Evolutionary conservation across 2,329 filamentous ascomycete genomes (phyloP).

Genomic region (Calycina herbarum): DNA sequence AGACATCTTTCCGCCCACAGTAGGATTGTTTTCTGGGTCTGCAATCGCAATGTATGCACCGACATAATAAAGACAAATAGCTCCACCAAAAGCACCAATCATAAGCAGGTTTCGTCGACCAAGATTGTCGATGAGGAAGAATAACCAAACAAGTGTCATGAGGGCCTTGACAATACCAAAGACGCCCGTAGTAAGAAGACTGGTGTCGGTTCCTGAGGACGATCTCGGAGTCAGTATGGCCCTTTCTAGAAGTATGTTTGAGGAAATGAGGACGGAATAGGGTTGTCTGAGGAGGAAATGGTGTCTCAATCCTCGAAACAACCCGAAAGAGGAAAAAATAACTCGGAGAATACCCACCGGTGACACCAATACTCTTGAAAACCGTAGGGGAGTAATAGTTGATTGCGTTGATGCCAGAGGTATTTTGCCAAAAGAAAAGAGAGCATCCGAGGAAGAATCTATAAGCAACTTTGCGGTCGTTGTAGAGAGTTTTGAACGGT

Average conservation of each 20-base stretch:
- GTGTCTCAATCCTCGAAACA: too few relatives aligned
- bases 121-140: slow-evolving; percentile 25
- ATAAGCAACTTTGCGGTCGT: slow-evolving; percentile 61
- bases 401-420: slow-evolving; percentile 25
- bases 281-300: too few relatives aligned
- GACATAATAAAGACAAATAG: slow-evolving; percentile 22
- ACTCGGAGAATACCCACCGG: slow-evolving; percentile 15
- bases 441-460: slow-evolving; percentile 67
- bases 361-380: slow-evolving; percentile 38
- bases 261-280: too few relatives aligned
- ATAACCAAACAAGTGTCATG: slow-evolving; percentile 22
- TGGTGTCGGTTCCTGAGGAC: slow-evolving; percentile 36
- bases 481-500: slow-evolving; percentile 59
- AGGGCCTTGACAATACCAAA: slow-evolving; percentile 38
- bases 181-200: slow-evolving; percentile 45
- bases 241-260: too few relatives aligned
- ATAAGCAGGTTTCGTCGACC: slow-evolving; percentile 25
- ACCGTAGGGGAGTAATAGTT: slow-evolving; percentile 28
- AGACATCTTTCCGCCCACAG: not conserved
- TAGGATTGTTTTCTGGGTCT: slow-evolving; percentile 12
- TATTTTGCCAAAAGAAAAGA: slow-evolving; percentile 32
- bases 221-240: too few relatives aligned
- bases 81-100: slow-evolving; percentile 20
- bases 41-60: slow-evolving; percentile 18
- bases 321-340: too few relatives aligned